A percentile compares a stretch with the other conserved stretches of the same genome.
phyloP scores from a whole-genome alignment of 2,329 filamentous ascomycete genomes.

The Botrytis deweyae region DNA sequence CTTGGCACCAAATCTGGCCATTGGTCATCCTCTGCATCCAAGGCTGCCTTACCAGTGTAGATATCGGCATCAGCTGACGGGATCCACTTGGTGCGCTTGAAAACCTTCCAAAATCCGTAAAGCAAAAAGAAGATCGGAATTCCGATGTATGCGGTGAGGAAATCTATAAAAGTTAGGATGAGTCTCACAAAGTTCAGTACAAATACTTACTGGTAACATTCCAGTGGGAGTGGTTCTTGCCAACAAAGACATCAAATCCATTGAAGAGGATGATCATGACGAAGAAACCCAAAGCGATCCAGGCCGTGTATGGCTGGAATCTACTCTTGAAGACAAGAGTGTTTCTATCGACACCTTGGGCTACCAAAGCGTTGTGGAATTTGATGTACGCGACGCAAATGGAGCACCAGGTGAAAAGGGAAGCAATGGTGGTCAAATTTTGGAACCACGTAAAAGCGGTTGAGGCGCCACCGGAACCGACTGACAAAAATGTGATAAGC shows the following conservation, averaged over 20 bases:
- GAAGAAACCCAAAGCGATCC: slow-evolving; percentile 59
- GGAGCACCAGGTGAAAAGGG: slow-evolving; percentile 70
- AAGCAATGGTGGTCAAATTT: slow-evolving; percentile 66
- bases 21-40: slow-evolving; percentile 45
- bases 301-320: slow-evolving; percentile 71
- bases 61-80: slow-evolving; percentile 45
- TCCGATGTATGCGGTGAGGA: slow-evolving; percentile 74
- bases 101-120: slow-evolving; percentile 69
- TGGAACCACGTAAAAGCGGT: slow-evolving; percentile 46
- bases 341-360: slow-evolving; percentile 66
- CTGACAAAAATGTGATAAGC: slow-evolving; percentile 69
- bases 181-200: not conserved
- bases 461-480: slow-evolving; percentile 52
- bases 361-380: slow-evolving; percentile 67
- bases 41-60: slow-evolving; percentile 46
- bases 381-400: slow-evolving; percentile 70
- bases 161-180: slow-evolving; percentile 64
- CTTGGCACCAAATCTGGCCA: slow-evolving; percentile 44
- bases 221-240: slow-evolving; percentile 56
- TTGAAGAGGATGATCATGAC: slow-evolving; percentile 72
- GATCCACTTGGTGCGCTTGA: slow-evolving; percentile 57
- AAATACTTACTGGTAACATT: slow-evolving; percentile 51
- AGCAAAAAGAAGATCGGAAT: slow-evolving; percentile 68
- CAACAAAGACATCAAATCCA: slow-evolving; percentile 74
- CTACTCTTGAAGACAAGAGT: slow-evolving; percentile 68